Conservation (phyloP, 768 basidiomycete species). For the Pleurotus cornucopiae region DNA sequence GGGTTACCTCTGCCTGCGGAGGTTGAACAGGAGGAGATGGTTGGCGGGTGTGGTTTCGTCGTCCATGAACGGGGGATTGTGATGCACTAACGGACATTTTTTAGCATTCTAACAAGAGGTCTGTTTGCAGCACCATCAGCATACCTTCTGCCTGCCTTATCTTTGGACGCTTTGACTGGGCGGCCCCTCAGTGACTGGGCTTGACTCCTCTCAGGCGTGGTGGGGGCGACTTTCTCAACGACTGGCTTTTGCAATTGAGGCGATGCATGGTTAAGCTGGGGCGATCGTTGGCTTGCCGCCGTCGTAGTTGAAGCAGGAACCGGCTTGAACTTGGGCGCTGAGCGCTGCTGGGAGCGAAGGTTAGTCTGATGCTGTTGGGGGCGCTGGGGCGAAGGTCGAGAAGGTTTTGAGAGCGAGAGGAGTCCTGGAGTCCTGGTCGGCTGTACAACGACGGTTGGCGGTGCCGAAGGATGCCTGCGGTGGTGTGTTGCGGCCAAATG, state of each 20-base stretch:
- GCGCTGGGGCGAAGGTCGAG: slow-evolving; percentile 23
- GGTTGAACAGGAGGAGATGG: slow-evolving; percentile 52
- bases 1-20: slow-evolving; percentile 63
- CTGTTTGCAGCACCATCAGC: neutral
- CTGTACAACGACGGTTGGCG: slow-evolving; percentile 62
- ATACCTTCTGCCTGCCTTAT: slow-evolving; percentile 41
- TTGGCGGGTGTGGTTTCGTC: slow-evolving; percentile 55
- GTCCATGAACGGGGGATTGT: slow-evolving; percentile 33
- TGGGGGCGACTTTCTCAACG: neutral
- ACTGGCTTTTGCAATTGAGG: slow-evolving; percentile 7
- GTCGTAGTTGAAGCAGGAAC: slow-evolving; percentile 17
- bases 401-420: slow-evolving; percentile 63
- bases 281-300: slow-evolving; percentile 15
- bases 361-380: slow-evolving; percentile 32
- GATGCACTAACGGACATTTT: slow-evolving; percentile 38
- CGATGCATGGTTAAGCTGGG: neutral
- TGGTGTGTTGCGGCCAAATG: slow-evolving; percentile 33
- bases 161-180: slow-evolving; percentile 32
- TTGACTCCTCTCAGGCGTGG: slow-evolving; percentile 20
- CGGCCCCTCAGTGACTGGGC: slow-evolving; percentile 21
- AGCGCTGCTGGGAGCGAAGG: slow-evolving; percentile 23
- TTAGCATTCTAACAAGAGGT: neutral
- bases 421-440: slow-evolving; percentile 73
- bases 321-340: slow-evolving; percentile 33
- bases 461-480: slow-evolving; percentile 67